These are phyloP conservation scores for Lipomyces yamanashiensis DNA, from an alignment of 805 yeast genomes.

Conservation along the genomic window DNA sequence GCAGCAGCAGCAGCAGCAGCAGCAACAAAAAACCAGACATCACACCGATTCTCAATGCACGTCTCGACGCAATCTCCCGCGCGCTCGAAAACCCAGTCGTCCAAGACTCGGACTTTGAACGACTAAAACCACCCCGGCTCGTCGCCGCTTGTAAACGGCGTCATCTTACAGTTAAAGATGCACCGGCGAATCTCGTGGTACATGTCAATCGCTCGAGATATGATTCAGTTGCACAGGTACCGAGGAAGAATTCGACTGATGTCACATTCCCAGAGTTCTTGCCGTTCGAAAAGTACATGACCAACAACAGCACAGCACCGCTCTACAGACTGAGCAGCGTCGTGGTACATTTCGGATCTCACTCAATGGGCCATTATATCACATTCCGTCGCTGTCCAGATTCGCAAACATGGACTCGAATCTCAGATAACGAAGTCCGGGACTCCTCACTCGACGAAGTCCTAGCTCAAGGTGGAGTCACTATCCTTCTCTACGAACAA, in stretches of 20 bases:
- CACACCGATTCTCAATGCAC: constrained; percentile 46
- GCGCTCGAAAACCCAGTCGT: constrained; percentile 71
- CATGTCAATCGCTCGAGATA: constrained; percentile 94
- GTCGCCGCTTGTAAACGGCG: constrained; percentile 79
- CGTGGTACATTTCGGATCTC: constrained; percentile 92
- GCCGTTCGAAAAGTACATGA: not conserved
- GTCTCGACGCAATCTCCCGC: constrained; percentile 54
- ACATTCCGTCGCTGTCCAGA: constrained; percentile 74
- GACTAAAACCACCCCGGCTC: constrained; percentile 59
- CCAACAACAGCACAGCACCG: not conserved
- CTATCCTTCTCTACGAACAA: constrained; percentile 81
- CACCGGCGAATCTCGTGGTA: constrained; percentile 79
- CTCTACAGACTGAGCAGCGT: constrained; percentile 75
- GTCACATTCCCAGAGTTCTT: constrained; percentile 66
- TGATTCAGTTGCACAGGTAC: constrained; percentile 81
- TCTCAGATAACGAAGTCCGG: constrained; percentile 86
- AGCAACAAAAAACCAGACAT: constrained; percentile 11
- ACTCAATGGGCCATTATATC: constrained; percentile 94
- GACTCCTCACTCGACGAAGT: constrained; percentile 81
- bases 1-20: too few species aligned
- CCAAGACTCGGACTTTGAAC: constrained; percentile 76
- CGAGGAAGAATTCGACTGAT: constrained; percentile 80
- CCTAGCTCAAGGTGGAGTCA: constrained; percentile 77
- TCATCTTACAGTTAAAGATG: constrained; percentile 76
- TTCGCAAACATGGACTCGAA: constrained; percentile 80